Conservation (phyloP, 176 grass and related monocot genomes). For the Triticum aestivum region DNA sequence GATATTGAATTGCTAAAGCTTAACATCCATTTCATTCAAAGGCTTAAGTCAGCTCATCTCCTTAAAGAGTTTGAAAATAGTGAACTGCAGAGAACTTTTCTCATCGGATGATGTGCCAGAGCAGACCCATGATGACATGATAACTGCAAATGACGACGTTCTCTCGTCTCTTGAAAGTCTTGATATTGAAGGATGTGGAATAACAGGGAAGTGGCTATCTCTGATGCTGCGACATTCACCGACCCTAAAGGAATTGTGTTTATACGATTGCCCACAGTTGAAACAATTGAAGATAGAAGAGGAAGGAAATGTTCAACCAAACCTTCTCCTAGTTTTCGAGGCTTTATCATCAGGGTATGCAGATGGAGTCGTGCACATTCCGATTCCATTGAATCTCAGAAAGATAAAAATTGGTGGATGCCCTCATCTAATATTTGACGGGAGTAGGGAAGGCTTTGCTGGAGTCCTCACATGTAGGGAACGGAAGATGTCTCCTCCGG, state of each 20-base stretch:
- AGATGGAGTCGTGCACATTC: too few relatives aligned
- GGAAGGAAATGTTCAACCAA: not conserved
- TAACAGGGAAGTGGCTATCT: not conserved
- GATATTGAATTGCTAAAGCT: not conserved
- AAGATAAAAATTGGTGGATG: too few relatives aligned
- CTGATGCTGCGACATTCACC: not conserved
- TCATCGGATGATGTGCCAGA: not conserved
- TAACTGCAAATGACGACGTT: not conserved
- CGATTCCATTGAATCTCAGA: too few relatives aligned
- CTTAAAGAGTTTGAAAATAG: conserved; percentile 17
- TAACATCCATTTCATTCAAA: conserved; percentile 2
- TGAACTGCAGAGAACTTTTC: not conserved
- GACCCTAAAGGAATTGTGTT: not conserved
- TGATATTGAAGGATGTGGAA: rapidly evolving
- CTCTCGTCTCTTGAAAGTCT: not conserved
- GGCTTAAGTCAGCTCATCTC: conserved; percentile 28
- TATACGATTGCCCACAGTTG: not conserved
- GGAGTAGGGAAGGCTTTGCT: too few relatives aligned
- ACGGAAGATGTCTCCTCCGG: too few relatives aligned
- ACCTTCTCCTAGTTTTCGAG: not conserved
- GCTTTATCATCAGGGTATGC: too few relatives aligned
- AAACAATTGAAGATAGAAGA: not conserved
- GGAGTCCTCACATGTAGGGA: too few relatives aligned
- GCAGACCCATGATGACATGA: not conserved
- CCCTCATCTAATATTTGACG: too few relatives aligned